phyloP scores from a whole-genome alignment of 192 early-diverging fungal species.

The Coemansia sp. region DNA sequence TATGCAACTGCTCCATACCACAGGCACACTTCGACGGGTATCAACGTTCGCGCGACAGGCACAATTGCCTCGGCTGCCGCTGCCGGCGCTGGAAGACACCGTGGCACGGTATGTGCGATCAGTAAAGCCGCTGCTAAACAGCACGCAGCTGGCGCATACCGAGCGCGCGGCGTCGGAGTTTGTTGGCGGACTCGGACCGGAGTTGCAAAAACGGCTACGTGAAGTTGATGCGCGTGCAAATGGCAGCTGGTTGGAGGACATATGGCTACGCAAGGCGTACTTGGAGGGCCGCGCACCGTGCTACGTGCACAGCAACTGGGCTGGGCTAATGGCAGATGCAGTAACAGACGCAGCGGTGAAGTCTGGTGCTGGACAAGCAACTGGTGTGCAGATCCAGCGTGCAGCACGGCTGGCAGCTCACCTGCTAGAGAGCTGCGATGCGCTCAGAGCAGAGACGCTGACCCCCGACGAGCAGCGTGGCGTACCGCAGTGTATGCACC shows the following conservation, averaged over 20 bases:
- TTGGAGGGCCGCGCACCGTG: constrained; percentile 81
- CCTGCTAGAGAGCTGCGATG: constrained; percentile 73
- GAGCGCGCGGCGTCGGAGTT: constrained; percentile 72
- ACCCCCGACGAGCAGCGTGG: constrained; percentile 69
- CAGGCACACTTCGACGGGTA: not conserved
- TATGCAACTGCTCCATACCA: too few species aligned
- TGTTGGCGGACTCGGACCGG: constrained; percentile 67
- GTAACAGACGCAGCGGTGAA: constrained; percentile 25
- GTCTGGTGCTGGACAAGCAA: constrained; percentile 53
- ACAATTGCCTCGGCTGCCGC: constrained; percentile 75
- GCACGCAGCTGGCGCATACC: constrained; percentile 60
- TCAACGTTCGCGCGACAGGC: constrained; percentile 68
- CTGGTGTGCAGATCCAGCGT: constrained; percentile 71
- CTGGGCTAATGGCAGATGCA: constrained; percentile 66
- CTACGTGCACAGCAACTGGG: constrained; percentile 92
- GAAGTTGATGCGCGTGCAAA: constrained; percentile 66
- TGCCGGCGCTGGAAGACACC: constrained; percentile 79
- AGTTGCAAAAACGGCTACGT: constrained; percentile 71
- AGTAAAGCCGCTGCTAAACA: constrained; percentile 64
- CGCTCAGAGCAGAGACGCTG: constrained; percentile 63
- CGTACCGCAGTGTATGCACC: constrained; percentile 89
- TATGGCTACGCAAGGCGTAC: constrained; percentile 81
- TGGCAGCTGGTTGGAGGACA: constrained; percentile 85
- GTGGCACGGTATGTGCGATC: constrained; percentile 75
- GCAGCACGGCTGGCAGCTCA: constrained; percentile 73